These are phyloP conservation scores for Tephrocybe rancida DNA, from an alignment of 768 basidiomycete species.

Conservation along the genomic window DNA sequence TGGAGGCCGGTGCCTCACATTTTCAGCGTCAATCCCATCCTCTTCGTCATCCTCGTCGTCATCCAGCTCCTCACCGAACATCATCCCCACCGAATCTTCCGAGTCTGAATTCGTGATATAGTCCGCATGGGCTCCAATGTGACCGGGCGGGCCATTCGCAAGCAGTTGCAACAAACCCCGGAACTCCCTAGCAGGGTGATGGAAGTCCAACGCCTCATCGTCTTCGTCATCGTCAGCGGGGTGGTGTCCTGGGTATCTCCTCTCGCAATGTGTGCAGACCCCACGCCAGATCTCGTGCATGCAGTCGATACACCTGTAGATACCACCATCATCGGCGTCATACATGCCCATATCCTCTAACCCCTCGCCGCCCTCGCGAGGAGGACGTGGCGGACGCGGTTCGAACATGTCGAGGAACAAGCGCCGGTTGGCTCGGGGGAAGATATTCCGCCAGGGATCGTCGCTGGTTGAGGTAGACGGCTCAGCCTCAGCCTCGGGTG, in stretches of 20 bases:
- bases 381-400: conserved; percentile 18
- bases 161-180: conserved; percentile 8
- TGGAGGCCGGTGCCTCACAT: neutral
- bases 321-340: conserved; percentile 74
- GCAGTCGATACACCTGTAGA: conserved; percentile 77
- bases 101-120: conserved; percentile 5
- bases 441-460: conserved; percentile 73
- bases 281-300: conserved; percentile 80
- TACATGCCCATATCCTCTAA: conserved; percentile 59
- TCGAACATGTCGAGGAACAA: conserved; percentile 12
- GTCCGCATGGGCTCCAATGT: neutral
- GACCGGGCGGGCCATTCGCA: neutral
- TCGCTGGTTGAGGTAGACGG: conserved; percentile 24
- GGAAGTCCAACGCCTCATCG: conserved; percentile 36
- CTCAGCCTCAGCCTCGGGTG: conserved; percentile 18
- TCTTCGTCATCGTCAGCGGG: conserved; percentile 41
- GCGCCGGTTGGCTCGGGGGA: conserved; percentile 36
- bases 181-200: conserved; percentile 5
- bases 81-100: neutral
- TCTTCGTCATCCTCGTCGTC: conserved; percentile 4
- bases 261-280: conserved; percentile 61
- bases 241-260: conserved; percentile 59
- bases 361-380: conserved; percentile 25
- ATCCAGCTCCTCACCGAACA: neutral
- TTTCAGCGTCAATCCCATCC: neutral